Conservation (phyloP, 106 monocot genomes). For the Ottelia alismoides region DNA sequence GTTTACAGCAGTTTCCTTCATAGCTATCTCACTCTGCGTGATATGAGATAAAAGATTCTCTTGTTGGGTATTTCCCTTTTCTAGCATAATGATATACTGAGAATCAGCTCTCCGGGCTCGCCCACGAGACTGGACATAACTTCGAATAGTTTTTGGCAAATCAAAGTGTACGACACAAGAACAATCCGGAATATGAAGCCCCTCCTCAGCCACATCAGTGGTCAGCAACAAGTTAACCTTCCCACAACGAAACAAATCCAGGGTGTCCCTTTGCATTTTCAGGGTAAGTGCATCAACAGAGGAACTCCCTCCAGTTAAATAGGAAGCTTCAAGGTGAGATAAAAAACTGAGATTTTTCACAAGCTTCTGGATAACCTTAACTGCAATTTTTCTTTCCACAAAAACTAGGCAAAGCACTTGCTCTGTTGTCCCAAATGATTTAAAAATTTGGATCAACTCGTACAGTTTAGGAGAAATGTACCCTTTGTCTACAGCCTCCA, state of each 20-base stretch:
- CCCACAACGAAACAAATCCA: constrained; percentile 60
- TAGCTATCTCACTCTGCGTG: constrained; percentile 39
- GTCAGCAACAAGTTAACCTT: constrained; percentile 83
- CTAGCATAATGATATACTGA: constrained; percentile 31
- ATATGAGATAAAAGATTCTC: constrained; percentile 57
- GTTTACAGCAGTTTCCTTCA: constrained; percentile 40
- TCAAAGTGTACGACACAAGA: constrained; percentile 92
- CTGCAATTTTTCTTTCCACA: constrained; percentile 80
- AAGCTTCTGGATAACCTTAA: constrained; percentile 48
- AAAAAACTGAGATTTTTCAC: constrained; percentile 41
- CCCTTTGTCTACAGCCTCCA: constrained; percentile 31
- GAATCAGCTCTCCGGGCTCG: constrained; percentile 53
- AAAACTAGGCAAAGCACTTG: constrained; percentile 74
- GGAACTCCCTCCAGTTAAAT: constrained; percentile 77
- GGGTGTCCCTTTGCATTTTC: constrained; percentile 55
- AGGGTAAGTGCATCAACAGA: constrained; percentile 49
- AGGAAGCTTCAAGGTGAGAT: constrained; percentile 54
- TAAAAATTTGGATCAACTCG: constrained; percentile 49
- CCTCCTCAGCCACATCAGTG: constrained; percentile 92
- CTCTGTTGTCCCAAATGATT: constrained; percentile 40
- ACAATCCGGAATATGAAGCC: constrained; percentile 64
- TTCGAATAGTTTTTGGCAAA: constrained; percentile 75
- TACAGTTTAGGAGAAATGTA: constrained; percentile 74
- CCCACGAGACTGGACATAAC: constrained; percentile 77
- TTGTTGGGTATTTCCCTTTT: constrained; percentile 65